Conservation (phyloP, 352 stramenopile species). For the Pythium pyrilobum region DNA sequence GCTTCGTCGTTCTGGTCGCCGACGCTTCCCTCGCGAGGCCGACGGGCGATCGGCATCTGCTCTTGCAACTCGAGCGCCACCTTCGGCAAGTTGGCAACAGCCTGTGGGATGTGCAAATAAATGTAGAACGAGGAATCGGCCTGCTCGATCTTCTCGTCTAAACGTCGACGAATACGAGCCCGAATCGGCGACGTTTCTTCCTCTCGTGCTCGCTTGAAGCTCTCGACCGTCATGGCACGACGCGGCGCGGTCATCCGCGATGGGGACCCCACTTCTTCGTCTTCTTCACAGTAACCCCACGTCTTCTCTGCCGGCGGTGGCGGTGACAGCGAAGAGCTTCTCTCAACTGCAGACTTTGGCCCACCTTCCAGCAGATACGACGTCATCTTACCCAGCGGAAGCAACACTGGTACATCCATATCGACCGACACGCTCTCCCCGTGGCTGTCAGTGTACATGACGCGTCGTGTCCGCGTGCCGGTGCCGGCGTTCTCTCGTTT, state of each 20-base stretch:
- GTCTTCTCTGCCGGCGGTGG: conserved; percentile 53
- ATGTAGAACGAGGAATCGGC: conserved; percentile 55
- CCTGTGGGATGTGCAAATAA: conserved; percentile 53
- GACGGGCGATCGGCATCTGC: conserved; percentile 14
- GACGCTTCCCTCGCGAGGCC: no score
- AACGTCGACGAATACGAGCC: conserved; percentile 46
- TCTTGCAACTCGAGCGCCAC: conserved; percentile 73
- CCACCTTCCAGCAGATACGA: conserved; percentile 55
- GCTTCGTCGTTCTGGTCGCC: conserved; percentile 15
- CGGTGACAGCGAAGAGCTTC: conserved; percentile 50
- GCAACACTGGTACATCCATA: conserved; percentile 69
- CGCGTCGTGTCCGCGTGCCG: conserved; percentile 44
- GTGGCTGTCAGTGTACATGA: conserved; percentile 52
- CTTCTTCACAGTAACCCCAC: conserved; percentile 19
- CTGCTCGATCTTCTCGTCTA: conserved; percentile 48
- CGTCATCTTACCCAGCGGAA: conserved; percentile 60
- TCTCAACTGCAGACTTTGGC: conserved; percentile 6
- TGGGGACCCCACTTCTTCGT: conserved; percentile 24
- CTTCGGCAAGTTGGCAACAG: conserved; percentile 56
- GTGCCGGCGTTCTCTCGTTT: conserved; percentile 59
- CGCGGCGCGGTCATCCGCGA: conserved; percentile 8
- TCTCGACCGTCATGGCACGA: conserved; percentile 16
- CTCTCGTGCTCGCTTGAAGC: conserved; percentile 18
- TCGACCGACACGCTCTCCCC: conserved; percentile 50
- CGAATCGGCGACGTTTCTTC: conserved; percentile 43